These are phyloP conservation scores for Abrus precatorius DNA, from an alignment of 306 rosid species.

Conservation along the genomic window DNA sequence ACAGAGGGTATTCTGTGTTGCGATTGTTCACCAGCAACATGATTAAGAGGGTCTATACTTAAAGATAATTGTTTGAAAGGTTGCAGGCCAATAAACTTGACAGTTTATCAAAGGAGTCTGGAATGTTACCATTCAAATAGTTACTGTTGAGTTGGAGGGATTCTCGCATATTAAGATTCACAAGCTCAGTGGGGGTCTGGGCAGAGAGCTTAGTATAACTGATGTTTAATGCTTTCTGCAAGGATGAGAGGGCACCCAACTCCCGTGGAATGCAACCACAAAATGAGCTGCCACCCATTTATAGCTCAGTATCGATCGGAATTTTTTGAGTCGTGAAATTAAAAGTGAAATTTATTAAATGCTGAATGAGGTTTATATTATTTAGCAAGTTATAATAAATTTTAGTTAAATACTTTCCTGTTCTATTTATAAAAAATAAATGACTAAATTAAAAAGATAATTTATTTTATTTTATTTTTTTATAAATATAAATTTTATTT, in stretches of 20 bases:
- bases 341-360: neutral
- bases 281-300: too few species aligned
- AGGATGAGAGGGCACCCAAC: slow-evolving; percentile 64
- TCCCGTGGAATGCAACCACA: too few species aligned
- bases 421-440: too few species aligned
- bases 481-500: too few species aligned
- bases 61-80: slow-evolving; percentile 75
- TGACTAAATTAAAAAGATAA: too few species aligned
- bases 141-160: slow-evolving; percentile 75
- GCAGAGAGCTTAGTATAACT: slow-evolving; percentile 70
- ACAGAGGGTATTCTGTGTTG: neutral
- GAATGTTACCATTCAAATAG: slow-evolving; percentile 70
- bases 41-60: neutral
- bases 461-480: too few species aligned
- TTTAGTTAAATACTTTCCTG: slow-evolving; percentile 44
- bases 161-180: slow-evolving; percentile 61
- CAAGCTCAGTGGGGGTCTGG: slow-evolving; percentile 64
- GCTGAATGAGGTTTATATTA: neutral
- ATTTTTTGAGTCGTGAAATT: too few species aligned
- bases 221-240: slow-evolving; percentile 80
- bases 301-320: too few species aligned
- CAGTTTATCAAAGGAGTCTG: slow-evolving; percentile 58
- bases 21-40: too few species aligned
- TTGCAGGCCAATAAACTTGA: slow-evolving; percentile 71
- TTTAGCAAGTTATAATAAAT: neutral